Percentiles rank a stretch among this genome's conserved stretches.
phyloP scores from a whole-genome alignment of 345 rosid species.

The Brassica carinata region DNA sequence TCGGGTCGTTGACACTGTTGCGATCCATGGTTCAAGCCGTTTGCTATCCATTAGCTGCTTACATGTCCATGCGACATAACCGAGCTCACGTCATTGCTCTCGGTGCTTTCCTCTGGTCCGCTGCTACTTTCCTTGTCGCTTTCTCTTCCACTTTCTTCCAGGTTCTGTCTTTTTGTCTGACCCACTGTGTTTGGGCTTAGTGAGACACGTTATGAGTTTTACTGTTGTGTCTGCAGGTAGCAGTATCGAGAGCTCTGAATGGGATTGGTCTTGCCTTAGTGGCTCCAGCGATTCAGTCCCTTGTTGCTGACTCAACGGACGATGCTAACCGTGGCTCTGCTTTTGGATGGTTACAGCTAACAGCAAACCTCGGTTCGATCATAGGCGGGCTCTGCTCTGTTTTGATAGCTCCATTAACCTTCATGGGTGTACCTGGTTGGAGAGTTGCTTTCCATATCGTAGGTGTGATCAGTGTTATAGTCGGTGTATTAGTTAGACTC shows the following conservation, averaged over 20 bases:
- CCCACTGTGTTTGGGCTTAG: not conserved
- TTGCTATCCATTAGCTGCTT: conserved; percentile 72
- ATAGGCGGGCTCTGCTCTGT: conserved; percentile 78
- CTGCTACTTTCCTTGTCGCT: conserved; percentile 70
- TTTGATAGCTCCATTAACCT: conserved; percentile 62
- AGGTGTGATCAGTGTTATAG: conserved; percentile 66
- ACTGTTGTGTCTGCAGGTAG: conserved; percentile 49
- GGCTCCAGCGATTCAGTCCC: conserved; percentile 54
- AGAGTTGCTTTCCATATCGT: conserved; percentile 82
- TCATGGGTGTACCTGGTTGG: conserved; percentile 90
- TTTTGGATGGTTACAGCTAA: conserved; percentile 85
- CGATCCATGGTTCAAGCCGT: conserved; percentile 63
- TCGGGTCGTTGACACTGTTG: conserved; percentile 73
- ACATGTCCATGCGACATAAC: conserved; percentile 50
- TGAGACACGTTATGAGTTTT: too few relatives aligned
- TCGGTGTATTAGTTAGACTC: conserved; percentile 64
- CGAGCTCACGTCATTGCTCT: conserved; percentile 30
- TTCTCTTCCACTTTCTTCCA: conserved; percentile 61
- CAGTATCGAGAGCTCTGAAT: conserved; percentile 81
- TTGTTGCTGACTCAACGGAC: conserved; percentile 63
- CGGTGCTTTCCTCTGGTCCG: conserved; percentile 72
- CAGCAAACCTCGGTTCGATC: conserved; percentile 75
- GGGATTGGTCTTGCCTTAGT: conserved; percentile 90
- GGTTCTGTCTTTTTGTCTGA: conserved; percentile 41
- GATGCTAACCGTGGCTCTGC: conserved; percentile 76